Evolutionary conservation across 345 rosid species (phyloP).

Genomic region (Erysimum cheiranthoides): DNA sequence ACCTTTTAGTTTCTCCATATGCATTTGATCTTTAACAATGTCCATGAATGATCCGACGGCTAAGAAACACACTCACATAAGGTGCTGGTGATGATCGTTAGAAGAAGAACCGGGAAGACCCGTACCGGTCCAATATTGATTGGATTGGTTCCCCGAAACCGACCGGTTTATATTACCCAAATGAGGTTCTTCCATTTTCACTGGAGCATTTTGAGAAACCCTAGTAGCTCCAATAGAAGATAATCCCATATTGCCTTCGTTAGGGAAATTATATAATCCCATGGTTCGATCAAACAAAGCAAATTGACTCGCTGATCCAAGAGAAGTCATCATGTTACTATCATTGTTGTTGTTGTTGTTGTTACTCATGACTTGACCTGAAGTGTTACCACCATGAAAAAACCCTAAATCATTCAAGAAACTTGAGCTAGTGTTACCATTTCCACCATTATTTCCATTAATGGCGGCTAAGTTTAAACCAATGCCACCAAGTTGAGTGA

Average conservation of each 20-base stretch:
- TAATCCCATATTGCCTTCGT: constrained; percentile 37
- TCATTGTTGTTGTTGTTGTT: constrained; percentile 39
- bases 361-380: constrained; percentile 34
- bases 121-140: constrained; percentile 44
- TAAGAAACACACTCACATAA: constrained; percentile 36
- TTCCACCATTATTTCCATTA: constrained; percentile 38
- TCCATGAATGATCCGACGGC: constrained; percentile 17
- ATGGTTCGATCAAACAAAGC: constrained; percentile 39
- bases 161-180: constrained; percentile 31
- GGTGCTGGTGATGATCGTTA: constrained; percentile 37
- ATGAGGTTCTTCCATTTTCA: constrained; percentile 42
- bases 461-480: constrained; percentile 46
- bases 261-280: constrained; percentile 42
- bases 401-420: constrained; percentile 41
- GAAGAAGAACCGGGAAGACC: constrained; percentile 40
- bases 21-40: constrained; percentile 9
- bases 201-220: constrained; percentile 39
- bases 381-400: constrained; percentile 42
- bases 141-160: constrained; percentile 41
- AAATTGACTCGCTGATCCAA: constrained; percentile 40
- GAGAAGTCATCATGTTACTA: constrained; percentile 39
- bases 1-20: constrained; percentile 36
- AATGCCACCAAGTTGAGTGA: constrained; percentile 45
- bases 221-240: constrained; percentile 25
- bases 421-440: constrained; percentile 39